Conservation (phyloP, 2,329 filamentous ascomycete species). For the Diaporthe ampelina region DNA sequence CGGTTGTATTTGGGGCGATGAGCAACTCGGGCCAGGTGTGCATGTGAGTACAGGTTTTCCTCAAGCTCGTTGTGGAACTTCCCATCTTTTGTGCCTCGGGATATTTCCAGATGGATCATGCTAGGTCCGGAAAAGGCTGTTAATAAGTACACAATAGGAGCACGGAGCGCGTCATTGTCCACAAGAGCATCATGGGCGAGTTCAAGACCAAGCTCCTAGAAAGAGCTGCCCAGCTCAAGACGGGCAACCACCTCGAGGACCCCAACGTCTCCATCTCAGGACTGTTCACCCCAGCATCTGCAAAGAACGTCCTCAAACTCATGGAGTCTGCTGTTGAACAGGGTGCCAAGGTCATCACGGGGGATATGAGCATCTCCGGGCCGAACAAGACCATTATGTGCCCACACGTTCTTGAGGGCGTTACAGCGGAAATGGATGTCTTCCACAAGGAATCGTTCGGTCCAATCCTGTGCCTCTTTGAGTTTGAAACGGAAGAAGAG, state of each 20-base stretch:
- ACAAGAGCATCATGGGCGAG: conserved; percentile 64
- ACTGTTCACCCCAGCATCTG: conserved; percentile 46
- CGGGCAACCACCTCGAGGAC: conserved; percentile 47
- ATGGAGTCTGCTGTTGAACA: conserved; percentile 68
- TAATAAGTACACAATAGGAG: conserved; percentile 47
- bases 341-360: conserved; percentile 70
- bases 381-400: conserved; percentile 62
- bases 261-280: conserved; percentile 47
- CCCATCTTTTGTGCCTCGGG: background rate
- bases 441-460: conserved; percentile 78
- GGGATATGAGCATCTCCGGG: conserved; percentile 54
- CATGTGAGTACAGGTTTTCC: conserved; percentile 57
- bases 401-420: conserved; percentile 71
- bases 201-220: conserved; percentile 59
- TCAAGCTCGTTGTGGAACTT: background rate
- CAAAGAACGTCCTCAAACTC: conserved; percentile 51
- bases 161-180: conserved; percentile 76
- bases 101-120: background rate
- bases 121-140: background rate
- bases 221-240: conserved; percentile 45
- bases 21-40: conserved; percentile 76
- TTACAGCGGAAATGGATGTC: conserved; percentile 76
- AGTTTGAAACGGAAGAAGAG: conserved; percentile 72
- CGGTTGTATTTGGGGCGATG: conserved; percentile 72
- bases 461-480: conserved; percentile 72